Evolutionary conservation across 352 stramenopile genomes (phyloP).

Genomic region (Phytophthora palmivora): DNA sequence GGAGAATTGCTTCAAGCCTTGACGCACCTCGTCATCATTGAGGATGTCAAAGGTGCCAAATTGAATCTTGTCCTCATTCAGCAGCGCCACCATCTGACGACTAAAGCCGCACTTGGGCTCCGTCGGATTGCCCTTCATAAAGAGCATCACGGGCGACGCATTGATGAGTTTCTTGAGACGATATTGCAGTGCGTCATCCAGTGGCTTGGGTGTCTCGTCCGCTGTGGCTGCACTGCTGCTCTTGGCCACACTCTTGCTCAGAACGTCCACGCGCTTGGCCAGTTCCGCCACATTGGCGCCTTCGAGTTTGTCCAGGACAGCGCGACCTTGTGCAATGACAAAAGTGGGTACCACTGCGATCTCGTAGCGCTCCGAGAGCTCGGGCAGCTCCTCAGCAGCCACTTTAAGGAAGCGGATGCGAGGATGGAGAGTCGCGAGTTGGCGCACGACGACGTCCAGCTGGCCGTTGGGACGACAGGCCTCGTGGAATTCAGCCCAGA

Average conservation of each 20-base stretch:
- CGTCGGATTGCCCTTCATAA: conserved; percentile 98
- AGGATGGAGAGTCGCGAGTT: conserved; percentile 83
- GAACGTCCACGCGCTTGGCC: conserved; percentile 83
- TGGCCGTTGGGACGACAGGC: conserved; percentile 83
- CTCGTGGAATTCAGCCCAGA: conserved; percentile 89
- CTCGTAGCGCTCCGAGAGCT: conserved; percentile 88
- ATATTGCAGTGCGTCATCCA: conserved; percentile 76
- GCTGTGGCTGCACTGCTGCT: conserved; percentile 26
- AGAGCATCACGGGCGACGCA: conserved; percentile 95
- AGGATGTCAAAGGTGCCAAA: conserved; percentile 98
- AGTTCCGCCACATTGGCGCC: conserved; percentile 85
- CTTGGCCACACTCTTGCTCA: conserved; percentile 86
- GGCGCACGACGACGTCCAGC: conserved; percentile 85
- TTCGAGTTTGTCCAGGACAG: conserved; percentile 85
- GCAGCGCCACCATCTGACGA: conserved; percentile 92
- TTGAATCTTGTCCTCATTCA: conserved; percentile 92
- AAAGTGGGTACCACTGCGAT: conserved; percentile 96
- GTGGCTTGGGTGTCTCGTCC: conserved; percentile 32
- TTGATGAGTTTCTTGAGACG: conserved; percentile 86
- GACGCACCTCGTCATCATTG: conserved; percentile 94
- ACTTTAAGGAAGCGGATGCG: conserved; percentile 89
- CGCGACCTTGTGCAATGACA: conserved; percentile 82
- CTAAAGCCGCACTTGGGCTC: conserved; percentile 97
- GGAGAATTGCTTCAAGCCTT: conserved; percentile 96
- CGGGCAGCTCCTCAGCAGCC: conserved; percentile 82